Evolutionary conservation across 106 monocot species (phyloP).

Genomic region (Acorus gramineus): DNA sequence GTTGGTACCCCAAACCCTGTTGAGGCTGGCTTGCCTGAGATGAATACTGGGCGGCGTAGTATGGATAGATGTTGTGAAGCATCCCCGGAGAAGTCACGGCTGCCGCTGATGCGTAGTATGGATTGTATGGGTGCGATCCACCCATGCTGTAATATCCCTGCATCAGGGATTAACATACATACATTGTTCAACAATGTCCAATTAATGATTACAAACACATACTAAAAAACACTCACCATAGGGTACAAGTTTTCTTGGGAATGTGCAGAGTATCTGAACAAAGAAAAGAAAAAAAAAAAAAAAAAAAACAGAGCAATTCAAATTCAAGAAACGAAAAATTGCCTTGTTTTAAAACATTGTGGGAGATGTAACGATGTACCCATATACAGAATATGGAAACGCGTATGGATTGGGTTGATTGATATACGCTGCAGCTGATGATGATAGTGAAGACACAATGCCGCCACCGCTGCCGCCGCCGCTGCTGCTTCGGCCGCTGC

Average conservation of each 20-base stretch:
- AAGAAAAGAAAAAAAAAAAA: not conserved
- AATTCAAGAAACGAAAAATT: not conserved
- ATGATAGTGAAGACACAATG: constrained; percentile 17
- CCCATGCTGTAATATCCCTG: not conserved
- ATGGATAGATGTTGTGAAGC: constrained; percentile 35
- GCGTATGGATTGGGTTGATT: constrained; percentile 46
- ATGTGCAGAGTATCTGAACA: constrained; percentile 41
- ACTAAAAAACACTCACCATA: constrained; percentile 27
- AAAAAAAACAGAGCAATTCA: not conserved
- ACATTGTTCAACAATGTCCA: not conserved
- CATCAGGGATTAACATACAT: not conserved
- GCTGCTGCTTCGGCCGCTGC: too few species aligned
- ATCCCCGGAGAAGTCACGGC: not conserved
- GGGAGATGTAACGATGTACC: constrained; percentile 15
- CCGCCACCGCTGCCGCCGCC: not conserved
- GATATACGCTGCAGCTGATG: constrained; percentile 17
- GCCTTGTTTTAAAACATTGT: not conserved
- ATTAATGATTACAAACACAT: not conserved
- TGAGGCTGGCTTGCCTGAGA: constrained; percentile 22
- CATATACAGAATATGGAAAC: constrained; percentile 35
- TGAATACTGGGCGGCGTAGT: constrained; percentile 27
- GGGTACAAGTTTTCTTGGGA: constrained; percentile 51
- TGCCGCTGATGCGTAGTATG: constrained; percentile 17
- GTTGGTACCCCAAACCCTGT: constrained; percentile 17
- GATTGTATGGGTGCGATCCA: constrained; percentile 33